Evolutionary conservation across 202 grass and related monocot genomes (phyloP), one percentile per base, ranked within the genome.

Genomic region (Bolboschoenoplectus hybrid): DNA sequence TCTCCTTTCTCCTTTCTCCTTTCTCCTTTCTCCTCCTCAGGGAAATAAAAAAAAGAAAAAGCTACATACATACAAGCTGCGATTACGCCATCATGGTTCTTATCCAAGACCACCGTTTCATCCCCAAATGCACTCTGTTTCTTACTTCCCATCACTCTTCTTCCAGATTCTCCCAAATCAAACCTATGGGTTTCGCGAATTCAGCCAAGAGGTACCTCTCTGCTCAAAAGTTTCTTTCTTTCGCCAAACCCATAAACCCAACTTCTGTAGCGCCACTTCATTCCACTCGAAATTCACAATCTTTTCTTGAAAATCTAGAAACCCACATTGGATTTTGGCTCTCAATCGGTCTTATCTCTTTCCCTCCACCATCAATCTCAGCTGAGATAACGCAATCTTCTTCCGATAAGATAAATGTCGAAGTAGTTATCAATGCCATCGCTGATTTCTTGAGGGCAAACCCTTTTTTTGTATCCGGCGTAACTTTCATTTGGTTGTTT

Each of bases 391-490:
- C 64, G 44, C 14, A 87, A 56, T 57, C 60, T 63, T 75, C 72
- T 47, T 61, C 49, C 13, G 90, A 90, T 81, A 99, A 91, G 88
- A 91, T 99, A 66, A 97, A 91, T 87, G 86, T 96, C 2, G 93
- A 99, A 78, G 89, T 86, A 41, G 86, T 99, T 77, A 67, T 93
- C 47, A 36, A 89, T 67, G 88, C 93, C 19, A 84, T 99, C 73
- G 92, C 96, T 68, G 93, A 94, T 88, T 99, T 94, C 88, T 94
- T 96, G 82, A 96, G 87, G 84, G 89, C 88, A 57, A 96, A 99
- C 85, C 97, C 92, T 4, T 92, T 99, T 86, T 99, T 99, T 85
- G 92, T 94, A 36, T 82, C 89, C 9, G 92, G 93, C 43, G 74
- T 96, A 58, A 88, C 91, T 46, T 91, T 99, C 71, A 87, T 99